phyloP scores from a whole-genome alignment of 2,329 filamentous ascomycete genomes.

The Nothophaeocryptopus gaeumannii region DNA sequence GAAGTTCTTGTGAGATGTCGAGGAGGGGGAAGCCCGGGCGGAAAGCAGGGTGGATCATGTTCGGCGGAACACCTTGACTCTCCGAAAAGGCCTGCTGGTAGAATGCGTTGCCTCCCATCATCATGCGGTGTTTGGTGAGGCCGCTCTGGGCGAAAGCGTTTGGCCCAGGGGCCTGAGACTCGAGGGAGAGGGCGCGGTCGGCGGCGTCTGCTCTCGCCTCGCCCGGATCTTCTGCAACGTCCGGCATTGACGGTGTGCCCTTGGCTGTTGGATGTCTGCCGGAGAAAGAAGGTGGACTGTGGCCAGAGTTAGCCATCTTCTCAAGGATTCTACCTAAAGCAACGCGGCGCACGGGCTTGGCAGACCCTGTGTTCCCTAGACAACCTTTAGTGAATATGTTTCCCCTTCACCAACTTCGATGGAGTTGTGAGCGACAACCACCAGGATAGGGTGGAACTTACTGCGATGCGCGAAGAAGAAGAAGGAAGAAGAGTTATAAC shows the following conservation, averaged over 20 bases:
- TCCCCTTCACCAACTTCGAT: not conserved
- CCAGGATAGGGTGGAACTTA: constrained; percentile 1
- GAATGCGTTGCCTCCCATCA: constrained; percentile 35
- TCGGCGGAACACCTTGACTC: constrained; percentile 22
- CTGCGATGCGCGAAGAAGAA: constrained; percentile 2
- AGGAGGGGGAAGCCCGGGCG: constrained; percentile 15
- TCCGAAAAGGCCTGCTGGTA: constrained; percentile 29
- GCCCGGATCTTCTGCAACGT: not conserved
- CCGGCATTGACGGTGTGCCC: not conserved
- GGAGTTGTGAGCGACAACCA: not conserved
- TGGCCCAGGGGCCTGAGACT: constrained; percentile 19
- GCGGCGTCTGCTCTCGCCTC: constrained; percentile 4
- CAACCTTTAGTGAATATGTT: constrained; percentile 4
- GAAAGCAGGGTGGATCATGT: constrained; percentile 27
- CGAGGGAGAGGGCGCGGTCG: constrained; percentile 5
- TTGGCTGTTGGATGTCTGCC: not conserved
- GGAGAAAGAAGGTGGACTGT: not conserved
- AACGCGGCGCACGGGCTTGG: too few relatives aligned
- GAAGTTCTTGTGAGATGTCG: constrained; percentile 16
- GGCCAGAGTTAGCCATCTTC: constrained; percentile 13
- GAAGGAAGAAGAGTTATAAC: not conserved
- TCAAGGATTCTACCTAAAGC: too few relatives aligned
- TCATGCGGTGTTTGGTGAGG: constrained; percentile 23
- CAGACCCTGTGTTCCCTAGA: not conserved
- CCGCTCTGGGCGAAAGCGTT: constrained; percentile 32